Evolutionary conservation across 2,329 filamentous ascomycete species (phyloP), one percentile per base, ranked within the genome.

Genomic region (Ophiostoma sp.): DNA sequence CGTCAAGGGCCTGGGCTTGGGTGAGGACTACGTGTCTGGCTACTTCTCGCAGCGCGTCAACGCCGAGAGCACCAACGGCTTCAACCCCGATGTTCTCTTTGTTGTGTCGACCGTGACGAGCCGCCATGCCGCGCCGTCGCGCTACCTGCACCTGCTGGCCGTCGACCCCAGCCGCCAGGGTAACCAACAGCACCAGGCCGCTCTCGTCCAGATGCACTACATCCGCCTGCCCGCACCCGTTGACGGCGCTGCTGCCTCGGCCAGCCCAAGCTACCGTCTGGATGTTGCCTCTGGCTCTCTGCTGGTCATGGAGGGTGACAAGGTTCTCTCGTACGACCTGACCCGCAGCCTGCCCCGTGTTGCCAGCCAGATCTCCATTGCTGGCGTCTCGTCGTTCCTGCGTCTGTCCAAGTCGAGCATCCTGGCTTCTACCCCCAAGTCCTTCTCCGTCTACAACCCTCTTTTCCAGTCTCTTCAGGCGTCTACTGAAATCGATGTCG

Each of bases 401-500:
- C 85, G 89, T 7, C 80, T 93, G 0, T 91, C 89, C 8, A 86
- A 85, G 70, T 87, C 89, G 8, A 87, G 90, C 4, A 78, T 92
- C 1, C 82, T 94, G 64, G 84, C 87, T 1, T 82, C 86, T n/a
- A 88, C 87, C 0, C 75, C 82, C 0, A 79, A 82, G 11, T 82
- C 83, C 0, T 84, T 90, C 57, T 83, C 81, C 60, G 81, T 92
- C 17, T 90, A 90, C 77, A 92, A 93, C 77, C 86, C 89, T 44
- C 86, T 89, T 71, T 93, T 88, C 77, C 85, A 81, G 39, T 87
- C 86, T 8, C 76, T 87, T n/a, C 86, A 88, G 74, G 84, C 84
- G 41, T 83, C 82, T 15, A 76, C 82, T 5, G 72, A 79, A 1
- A 73, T 85, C 67, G 80, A 85, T 67, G 74, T 83, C 15, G 66